Evolutionary conservation across 345 rosid species (phyloP).

Genomic region (Sisymbrium irio): DNA sequence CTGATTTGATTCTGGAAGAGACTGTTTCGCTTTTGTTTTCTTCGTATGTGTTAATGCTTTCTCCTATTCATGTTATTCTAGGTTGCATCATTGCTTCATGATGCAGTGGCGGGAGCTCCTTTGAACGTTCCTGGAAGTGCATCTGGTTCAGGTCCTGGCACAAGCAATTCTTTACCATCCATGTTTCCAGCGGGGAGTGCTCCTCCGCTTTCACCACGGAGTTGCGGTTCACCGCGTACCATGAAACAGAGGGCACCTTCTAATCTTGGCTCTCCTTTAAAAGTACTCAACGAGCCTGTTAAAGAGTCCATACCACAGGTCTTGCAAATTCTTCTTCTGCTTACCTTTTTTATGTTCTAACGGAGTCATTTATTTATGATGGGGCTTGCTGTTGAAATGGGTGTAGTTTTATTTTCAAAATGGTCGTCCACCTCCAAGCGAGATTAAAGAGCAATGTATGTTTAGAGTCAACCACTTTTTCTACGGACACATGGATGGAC

Average conservation of each 20-base stretch:
- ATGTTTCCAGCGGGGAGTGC: slow-evolving; percentile 95
- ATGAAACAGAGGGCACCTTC: slow-evolving; percentile 73
- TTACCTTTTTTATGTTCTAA: neutral
- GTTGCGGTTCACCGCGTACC: slow-evolving; percentile 89
- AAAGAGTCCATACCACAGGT: slow-evolving; percentile 95
- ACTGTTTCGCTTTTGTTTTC: neutral
- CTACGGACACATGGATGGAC: slow-evolving; percentile 65
- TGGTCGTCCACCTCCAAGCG: slow-evolving; percentile 86
- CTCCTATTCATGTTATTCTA: slow-evolving; percentile 1
- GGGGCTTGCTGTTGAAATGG: slow-evolving; percentile 28
- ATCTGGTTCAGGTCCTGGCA: slow-evolving; percentile 50
- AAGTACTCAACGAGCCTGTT: slow-evolving; percentile 77
- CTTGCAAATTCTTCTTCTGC: neutral
- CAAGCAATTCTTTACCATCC: slow-evolving; percentile 74
- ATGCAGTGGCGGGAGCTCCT: slow-evolving; percentile 78
- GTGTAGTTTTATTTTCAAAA: slow-evolving; percentile 93
- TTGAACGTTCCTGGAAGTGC: slow-evolving; percentile 66
- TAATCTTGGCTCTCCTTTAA: slow-evolving; percentile 80
- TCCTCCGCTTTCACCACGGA: slow-evolving; percentile 97
- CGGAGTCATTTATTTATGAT: neutral
- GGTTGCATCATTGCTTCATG: slow-evolving; percentile 74
- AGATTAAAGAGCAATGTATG: slow-evolving; percentile 70
- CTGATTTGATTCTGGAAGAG: neutral
- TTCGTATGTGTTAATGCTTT: neutral
- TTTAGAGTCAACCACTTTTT: slow-evolving; percentile 68